These are phyloP conservation scores for Neurospora sp. DNA, from an alignment of 495 filamentous ascomycete genomes.

Conservation along the genomic window DNA sequence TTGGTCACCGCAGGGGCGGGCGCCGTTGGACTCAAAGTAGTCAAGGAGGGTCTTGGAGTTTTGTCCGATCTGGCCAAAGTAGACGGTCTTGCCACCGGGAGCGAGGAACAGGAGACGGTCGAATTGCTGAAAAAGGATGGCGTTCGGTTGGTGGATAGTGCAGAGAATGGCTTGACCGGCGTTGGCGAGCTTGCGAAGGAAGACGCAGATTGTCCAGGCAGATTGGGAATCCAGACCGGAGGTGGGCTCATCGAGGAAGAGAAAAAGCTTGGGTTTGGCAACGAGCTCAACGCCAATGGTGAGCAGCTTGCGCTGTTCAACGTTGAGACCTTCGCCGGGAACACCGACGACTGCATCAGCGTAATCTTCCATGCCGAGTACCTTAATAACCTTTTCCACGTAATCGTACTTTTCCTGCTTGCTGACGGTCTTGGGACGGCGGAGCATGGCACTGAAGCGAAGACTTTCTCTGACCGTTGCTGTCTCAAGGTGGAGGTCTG, in stretches of 20 bases:
- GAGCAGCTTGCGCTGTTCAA: constrained; percentile 49
- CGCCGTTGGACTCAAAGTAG: constrained; percentile 56
- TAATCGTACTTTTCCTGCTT: constrained; percentile 67
- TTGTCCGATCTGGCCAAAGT: constrained; percentile 49
- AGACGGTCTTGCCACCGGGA: constrained; percentile 55
- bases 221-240: constrained; percentile 77
- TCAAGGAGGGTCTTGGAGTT: constrained; percentile 28
- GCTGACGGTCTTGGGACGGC: constrained; percentile 58
- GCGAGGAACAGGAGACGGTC: constrained; percentile 60
- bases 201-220: constrained; percentile 72
- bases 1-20: constrained; percentile 51
- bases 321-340: constrained; percentile 50
- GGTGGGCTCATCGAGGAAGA: constrained; percentile 73
- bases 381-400: constrained; percentile 79
- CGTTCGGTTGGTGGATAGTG: constrained; percentile 71
- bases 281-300: constrained; percentile 91
- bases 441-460: constrained; percentile 66
- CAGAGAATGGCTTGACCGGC: constrained; percentile 64
- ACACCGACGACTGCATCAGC: constrained; percentile 77
- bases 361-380: constrained; percentile 73
- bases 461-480: constrained; percentile 76
- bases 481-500: constrained; percentile 66
- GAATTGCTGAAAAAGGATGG: constrained; percentile 64
- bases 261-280: constrained; percentile 67
- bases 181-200: constrained; percentile 73